These are phyloP conservation scores for Linnemannia hyalina DNA, from an alignment of 192 early-diverging fungal species.

Conservation along the genomic window DNA sequence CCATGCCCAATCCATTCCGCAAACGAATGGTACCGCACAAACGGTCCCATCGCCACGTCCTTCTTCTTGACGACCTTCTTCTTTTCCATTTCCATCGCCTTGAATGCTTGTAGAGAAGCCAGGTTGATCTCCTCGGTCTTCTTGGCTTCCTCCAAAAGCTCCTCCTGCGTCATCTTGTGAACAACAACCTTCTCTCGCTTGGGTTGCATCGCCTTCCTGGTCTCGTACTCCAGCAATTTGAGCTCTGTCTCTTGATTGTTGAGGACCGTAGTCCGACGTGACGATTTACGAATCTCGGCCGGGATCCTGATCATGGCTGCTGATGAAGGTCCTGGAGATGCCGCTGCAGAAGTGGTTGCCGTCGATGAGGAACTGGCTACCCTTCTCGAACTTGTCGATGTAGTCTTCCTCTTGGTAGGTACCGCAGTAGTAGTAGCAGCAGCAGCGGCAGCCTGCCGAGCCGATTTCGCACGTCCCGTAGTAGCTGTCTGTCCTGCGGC, in stretches of 20 bases:
- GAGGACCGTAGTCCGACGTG: slow-evolving; percentile 61
- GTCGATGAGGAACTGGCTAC: slow-evolving; percentile 2
- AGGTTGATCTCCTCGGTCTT: slow-evolving; percentile 66
- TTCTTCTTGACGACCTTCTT: slow-evolving; percentile 60
- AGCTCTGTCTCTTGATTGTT: slow-evolving; percentile 64
- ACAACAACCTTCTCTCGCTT: slow-evolving; percentile 59
- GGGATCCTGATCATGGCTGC: slow-evolving; percentile 32
- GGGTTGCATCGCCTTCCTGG: slow-evolving; percentile 57
- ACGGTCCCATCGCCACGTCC: slow-evolving; percentile 49
- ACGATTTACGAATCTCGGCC: slow-evolving; percentile 61
- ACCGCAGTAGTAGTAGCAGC: background rate
- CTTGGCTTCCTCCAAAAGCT: slow-evolving; percentile 64
- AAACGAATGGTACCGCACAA: slow-evolving; percentile 65
- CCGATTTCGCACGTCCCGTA: slow-evolving; percentile 19
- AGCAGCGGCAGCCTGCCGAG: slow-evolving; percentile 15
- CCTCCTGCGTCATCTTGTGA: slow-evolving; percentile 64
- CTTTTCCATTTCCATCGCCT: slow-evolving; percentile 64
- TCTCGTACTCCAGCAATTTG: slow-evolving; percentile 61
- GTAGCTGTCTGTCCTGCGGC: background rate
- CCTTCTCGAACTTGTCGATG: background rate
- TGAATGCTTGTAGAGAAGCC: slow-evolving; percentile 63
- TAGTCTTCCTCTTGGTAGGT: slow-evolving; percentile 1
- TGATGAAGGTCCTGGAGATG: slow-evolving; percentile 13
- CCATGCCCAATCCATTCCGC: slow-evolving; percentile 56
- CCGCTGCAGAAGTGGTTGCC: slow-evolving; percentile 10